Evolutionary conservation across 768 basidiomycete species (phyloP).

Genomic region (Lactarius tabidus): DNA sequence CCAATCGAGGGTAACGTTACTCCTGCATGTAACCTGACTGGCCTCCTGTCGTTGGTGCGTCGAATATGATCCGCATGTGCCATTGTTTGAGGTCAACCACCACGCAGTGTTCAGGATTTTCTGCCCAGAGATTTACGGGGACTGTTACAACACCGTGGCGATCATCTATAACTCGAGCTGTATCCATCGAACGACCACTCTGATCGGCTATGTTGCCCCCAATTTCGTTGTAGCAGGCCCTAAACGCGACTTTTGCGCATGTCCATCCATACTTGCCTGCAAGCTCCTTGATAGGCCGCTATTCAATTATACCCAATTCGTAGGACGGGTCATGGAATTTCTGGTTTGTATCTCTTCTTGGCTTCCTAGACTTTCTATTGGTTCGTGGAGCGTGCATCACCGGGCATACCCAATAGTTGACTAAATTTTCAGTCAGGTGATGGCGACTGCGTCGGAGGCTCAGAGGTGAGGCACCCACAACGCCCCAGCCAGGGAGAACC

Average conservation of each 20-base stretch:
- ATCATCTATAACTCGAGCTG: constrained; percentile 13
- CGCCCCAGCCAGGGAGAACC: not conserved
- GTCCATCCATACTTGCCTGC: not conserved
- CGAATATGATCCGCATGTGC: not conserved
- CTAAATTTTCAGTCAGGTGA: constrained; percentile 8
- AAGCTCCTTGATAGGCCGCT: constrained; percentile 3
- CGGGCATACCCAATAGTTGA: not conserved
- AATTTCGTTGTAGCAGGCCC: constrained; percentile 5
- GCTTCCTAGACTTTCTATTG: constrained; percentile 6
- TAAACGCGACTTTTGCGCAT: constrained; percentile 13
- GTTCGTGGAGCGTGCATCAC: constrained; percentile 15
- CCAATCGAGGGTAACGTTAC: constrained; percentile 5
- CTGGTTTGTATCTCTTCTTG: not conserved
- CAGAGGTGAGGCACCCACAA: constrained; percentile 10
- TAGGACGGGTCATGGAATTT: constrained; percentile 6
- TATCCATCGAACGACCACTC: constrained; percentile 8
- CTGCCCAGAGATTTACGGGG: constrained; percentile 6
- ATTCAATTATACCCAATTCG: constrained; percentile 13
- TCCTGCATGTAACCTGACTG: not conserved
- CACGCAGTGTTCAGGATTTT: not conserved
- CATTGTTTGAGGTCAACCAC: not conserved
- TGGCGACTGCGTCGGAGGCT: not conserved
- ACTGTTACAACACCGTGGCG: constrained; percentile 4
- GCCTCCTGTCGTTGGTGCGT: constrained; percentile 4
- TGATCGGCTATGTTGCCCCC: constrained; percentile 16